Evolutionary conservation across 2,329 filamentous ascomycete species (phyloP).

Genomic region (Paecilomyces fulvus): DNA sequence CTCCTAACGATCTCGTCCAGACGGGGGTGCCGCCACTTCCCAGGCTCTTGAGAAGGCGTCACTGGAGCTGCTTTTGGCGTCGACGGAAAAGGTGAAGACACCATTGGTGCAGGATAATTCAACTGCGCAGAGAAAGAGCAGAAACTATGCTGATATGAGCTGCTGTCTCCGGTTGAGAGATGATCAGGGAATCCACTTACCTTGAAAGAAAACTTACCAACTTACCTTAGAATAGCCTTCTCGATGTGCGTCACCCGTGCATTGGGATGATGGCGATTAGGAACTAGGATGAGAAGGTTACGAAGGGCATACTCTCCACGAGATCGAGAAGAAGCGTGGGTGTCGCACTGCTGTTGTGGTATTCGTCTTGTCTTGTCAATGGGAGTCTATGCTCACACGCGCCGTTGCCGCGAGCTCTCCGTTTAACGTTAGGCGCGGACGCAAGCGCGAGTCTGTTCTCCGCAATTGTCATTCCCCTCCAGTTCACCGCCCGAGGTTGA

Average conservation of each 20-base stretch:
- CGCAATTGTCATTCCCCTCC: not conserved
- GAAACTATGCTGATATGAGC: not conserved
- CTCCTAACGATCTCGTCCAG: slow-evolving; percentile 78
- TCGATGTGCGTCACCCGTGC: not conserved
- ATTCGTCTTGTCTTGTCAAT: not conserved
- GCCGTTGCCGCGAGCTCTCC: not conserved
- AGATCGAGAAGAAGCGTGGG: not conserved
- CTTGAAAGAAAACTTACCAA: slow-evolving; percentile 10
- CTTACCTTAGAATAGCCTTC: slow-evolving; percentile 7
- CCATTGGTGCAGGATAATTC: slow-evolving; percentile 19
- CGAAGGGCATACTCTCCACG: not conserved
- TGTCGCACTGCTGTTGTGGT: not conserved
- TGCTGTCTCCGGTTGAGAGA: not conserved
- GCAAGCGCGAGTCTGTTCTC: not conserved
- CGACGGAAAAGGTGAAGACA: slow-evolving; percentile 30
- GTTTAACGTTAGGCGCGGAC: not conserved
- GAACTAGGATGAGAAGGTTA: not conserved
- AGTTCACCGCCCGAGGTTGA: not conserved
- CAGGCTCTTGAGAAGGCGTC: slow-evolving; percentile 41
- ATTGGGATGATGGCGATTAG: not conserved
- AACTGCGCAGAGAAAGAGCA: not conserved
- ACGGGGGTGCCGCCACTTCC: slow-evolving; percentile 85
- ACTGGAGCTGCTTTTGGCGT: slow-evolving; percentile 28
- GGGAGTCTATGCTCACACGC: too few relatives aligned
- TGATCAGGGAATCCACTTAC: not conserved